Percentiles rank a stretch among this genome's conserved stretches.
These are phyloP conservation scores for Cystobasidium ongulense DNA, from an alignment of 768 basidiomycete genomes.

Conservation along the genomic window DNA sequence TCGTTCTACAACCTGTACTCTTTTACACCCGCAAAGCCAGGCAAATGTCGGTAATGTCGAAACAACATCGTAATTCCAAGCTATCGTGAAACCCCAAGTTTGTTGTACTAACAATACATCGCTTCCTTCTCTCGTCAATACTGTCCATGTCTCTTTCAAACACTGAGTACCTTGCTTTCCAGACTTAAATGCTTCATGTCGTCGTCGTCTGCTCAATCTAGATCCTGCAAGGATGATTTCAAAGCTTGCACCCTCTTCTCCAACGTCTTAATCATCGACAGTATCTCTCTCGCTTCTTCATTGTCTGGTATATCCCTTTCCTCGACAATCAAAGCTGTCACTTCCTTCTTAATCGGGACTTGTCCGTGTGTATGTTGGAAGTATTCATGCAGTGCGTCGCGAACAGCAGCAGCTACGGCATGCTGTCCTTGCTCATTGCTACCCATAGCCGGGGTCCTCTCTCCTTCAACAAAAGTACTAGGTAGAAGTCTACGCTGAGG, in stretches of 20 bases:
- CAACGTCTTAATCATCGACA: background rate
- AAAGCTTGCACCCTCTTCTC: background rate
- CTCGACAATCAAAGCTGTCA: background rate
- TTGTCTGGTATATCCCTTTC: background rate
- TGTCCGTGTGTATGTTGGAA: slow-evolving; percentile 2
- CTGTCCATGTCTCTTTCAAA: too few relatives aligned
- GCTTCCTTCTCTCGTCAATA: too few relatives aligned
- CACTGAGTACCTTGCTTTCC: too few relatives aligned
- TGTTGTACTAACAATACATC: too few relatives aligned
- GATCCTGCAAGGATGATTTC: background rate
- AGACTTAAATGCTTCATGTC: too few relatives aligned
- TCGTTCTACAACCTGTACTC: too few relatives aligned
- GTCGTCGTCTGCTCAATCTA: too few relatives aligned
- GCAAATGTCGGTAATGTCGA: too few relatives aligned
- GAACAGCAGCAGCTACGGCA: slow-evolving; percentile 37
- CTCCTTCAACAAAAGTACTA: background rate
- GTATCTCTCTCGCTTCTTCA: background rate
- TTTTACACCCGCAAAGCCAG: too few relatives aligned
- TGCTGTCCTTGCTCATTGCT: background rate
- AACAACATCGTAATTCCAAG: too few relatives aligned
- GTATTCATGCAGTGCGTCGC: slow-evolving; percentile 40
- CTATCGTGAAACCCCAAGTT: too few relatives aligned
- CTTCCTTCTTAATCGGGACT: background rate
- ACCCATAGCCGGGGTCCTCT: background rate
- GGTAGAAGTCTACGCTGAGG: slow-evolving; percentile 12